These are phyloP conservation scores for Sporisorium sorghi DNA, from an alignment of 1,284 basidiomycete genomes.

Conservation along the genomic window DNA sequence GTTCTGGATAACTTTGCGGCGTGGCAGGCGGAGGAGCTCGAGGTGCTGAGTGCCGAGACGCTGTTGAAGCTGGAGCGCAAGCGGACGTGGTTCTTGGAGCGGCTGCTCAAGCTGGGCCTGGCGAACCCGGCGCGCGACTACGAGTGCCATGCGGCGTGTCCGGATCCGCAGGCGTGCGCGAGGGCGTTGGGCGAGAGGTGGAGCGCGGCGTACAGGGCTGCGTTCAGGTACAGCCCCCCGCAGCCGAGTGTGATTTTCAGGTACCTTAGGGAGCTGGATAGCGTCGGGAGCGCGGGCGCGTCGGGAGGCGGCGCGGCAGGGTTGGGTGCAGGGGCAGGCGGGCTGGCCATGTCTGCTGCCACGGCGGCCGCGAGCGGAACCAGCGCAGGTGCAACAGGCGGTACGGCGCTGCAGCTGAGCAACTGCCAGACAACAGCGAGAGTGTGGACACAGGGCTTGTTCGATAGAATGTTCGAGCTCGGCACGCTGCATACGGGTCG, in stretches of 20 bases:
- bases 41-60: slow-evolving; percentile 34
- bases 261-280: slow-evolving; percentile 52
- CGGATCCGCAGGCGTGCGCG: slow-evolving; percentile 82
- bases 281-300: neutral
- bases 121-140: slow-evolving; percentile 88
- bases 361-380: neutral
- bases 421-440: slow-evolving; percentile 42
- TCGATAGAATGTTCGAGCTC: slow-evolving; percentile 56
- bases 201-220: slow-evolving; percentile 84
- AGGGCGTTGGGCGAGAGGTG: slow-evolving; percentile 92
- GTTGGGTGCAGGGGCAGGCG: neutral
- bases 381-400: neutral
- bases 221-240: slow-evolving; percentile 87
- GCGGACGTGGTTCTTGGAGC: slow-evolving; percentile 74
- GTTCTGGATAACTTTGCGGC: slow-evolving; percentile 56
- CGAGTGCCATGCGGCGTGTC: slow-evolving; percentile 79
- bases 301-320: neutral
- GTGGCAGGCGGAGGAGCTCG: slow-evolving; percentile 55
- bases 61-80: slow-evolving; percentile 58
- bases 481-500: slow-evolving; percentile 27
- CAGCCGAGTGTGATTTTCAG: slow-evolving; percentile 71
- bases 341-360: neutral
- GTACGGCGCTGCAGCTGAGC: slow-evolving; percentile 13
- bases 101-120: slow-evolving; percentile 88
- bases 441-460: slow-evolving; percentile 49